A percentile compares a stretch with the other conserved stretches of the same genome.
Conservation (phyloP, 176 grass and related monocot species). For the Echinochloa phyllopogon region DNA sequence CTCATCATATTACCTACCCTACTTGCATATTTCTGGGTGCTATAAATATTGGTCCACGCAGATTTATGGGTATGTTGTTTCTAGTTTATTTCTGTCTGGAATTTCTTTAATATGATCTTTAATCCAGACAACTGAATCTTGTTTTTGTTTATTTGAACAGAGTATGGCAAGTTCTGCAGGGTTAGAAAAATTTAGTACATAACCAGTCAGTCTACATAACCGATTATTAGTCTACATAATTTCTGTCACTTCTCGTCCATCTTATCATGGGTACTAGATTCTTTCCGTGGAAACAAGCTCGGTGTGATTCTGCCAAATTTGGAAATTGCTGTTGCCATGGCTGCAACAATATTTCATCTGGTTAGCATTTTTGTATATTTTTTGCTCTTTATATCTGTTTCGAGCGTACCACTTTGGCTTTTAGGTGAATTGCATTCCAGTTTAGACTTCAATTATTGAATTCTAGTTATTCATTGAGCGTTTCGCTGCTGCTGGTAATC, state of each 20-base stretch:
- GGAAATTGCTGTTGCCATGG: not conserved
- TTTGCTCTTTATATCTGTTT: not conserved
- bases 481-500: not conserved
- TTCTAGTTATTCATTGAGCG: not conserved
- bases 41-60: not conserved
- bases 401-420: not conserved
- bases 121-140: not conserved
- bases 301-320: not conserved
- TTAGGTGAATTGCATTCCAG: not conserved
- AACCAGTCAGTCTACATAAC: not conserved
- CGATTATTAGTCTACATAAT: not conserved
- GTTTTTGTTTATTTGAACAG: conserved; percentile 35
- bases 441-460: not conserved
- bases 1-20: not conserved
- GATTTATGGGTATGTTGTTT: conserved; percentile 21
- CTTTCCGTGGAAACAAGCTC: conserved; percentile 4
- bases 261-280: not conserved
- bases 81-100: not conserved
- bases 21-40: not conserved
- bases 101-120: not conserved
- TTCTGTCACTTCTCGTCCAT: not conserved
- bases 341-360: conserved; percentile 18
- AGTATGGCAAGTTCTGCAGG: conserved; percentile 6
- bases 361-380: conserved; percentile 16
- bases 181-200: conserved; percentile 24